Percentiles rank a stretch among this genome's conserved stretches.
Conservation (phyloP, 768 basidiomycete species). For the Russula ochroleuca region DNA sequence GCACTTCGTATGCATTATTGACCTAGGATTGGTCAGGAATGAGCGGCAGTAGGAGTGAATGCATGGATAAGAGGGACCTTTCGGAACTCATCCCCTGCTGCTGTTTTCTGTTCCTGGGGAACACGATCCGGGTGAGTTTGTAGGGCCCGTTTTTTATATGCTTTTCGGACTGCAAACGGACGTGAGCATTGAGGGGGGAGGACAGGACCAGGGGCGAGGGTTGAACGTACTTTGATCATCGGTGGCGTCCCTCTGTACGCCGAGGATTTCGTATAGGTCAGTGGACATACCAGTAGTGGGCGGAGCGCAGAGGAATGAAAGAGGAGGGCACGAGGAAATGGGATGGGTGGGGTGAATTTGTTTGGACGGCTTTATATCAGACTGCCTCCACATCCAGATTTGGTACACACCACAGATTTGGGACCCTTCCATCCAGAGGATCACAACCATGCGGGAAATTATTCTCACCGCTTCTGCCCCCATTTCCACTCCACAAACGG, state of each 20-base stretch:
- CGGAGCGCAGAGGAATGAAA: not conserved
- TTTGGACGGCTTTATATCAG: conserved; percentile 13
- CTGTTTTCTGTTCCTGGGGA: conserved; percentile 52
- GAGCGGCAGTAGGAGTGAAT: conserved; percentile 8
- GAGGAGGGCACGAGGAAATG: conserved; percentile 15
- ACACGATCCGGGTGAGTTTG: conserved; percentile 75
- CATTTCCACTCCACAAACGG: conserved; percentile 39
- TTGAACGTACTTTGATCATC: conserved; percentile 56
- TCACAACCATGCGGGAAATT: conserved; percentile 51
- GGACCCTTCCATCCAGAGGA: not conserved
- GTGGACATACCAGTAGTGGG: conserved; percentile 42
- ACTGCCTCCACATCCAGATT: not conserved
- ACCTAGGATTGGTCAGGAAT: conserved; percentile 41
- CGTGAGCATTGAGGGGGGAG: not conserved
- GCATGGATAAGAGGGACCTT: conserved; percentile 35
- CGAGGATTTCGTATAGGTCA: conserved; percentile 62
- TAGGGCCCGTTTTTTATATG: conserved; percentile 70
- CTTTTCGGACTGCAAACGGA: conserved; percentile 55
- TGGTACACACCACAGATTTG: not conserved
- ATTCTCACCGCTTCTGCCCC: conserved; percentile 58
- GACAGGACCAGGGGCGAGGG: not conserved
- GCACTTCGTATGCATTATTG: conserved; percentile 74
- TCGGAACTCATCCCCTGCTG: conserved; percentile 56
- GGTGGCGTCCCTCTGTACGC: conserved; percentile 49
- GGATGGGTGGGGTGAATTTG: conserved; percentile 7